Evolutionary conservation across 2,329 filamentous ascomycete species (phyloP).

Genomic region (Colletotrichum abscissum): DNA sequence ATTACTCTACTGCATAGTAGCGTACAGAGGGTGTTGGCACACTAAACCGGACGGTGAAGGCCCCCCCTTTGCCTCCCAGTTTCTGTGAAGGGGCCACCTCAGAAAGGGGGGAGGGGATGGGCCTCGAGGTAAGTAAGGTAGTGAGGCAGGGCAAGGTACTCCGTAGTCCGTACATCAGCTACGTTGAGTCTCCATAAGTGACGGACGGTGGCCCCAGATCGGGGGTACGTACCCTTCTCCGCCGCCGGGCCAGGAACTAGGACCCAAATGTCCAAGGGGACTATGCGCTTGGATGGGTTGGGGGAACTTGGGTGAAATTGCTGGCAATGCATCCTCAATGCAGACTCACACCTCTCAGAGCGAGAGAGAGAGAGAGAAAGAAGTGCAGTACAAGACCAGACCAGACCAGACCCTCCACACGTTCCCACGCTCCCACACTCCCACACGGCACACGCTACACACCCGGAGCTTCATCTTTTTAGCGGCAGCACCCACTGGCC

Average conservation of each 20-base stretch:
- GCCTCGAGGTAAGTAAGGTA: background rate
- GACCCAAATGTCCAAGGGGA: constrained; percentile 12
- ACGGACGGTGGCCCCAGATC: background rate
- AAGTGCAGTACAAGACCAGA: background rate
- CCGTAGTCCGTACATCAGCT: background rate
- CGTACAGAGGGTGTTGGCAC: constrained; percentile 12
- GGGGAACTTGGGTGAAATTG: constrained; percentile 33
- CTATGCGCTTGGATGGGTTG: constrained; percentile 35
- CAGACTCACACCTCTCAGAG: background rate
- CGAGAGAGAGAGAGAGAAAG: too few relatives aligned
- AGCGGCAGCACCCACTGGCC: constrained; percentile 21
- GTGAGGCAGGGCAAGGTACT: constrained; percentile 7
- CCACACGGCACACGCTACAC: constrained; percentile 18
- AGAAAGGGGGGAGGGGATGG: background rate
- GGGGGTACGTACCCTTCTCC: constrained; percentile 5
- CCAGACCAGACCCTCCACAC: background rate
- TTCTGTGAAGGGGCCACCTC: background rate
- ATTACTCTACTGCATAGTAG: constrained; percentile 16
- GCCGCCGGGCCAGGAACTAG: constrained; percentile 17
- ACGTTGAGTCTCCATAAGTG: constrained; percentile 1
- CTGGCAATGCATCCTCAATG: constrained; percentile 33
- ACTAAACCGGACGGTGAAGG: constrained; percentile 2
- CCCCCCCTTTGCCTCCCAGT: background rate
- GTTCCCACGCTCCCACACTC: background rate
- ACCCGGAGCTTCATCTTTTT: constrained; percentile 28